Base-by-base conservation (phyloP, 768 basidiomycete genomes). In the Panaeolus cyanescens region DNA sequence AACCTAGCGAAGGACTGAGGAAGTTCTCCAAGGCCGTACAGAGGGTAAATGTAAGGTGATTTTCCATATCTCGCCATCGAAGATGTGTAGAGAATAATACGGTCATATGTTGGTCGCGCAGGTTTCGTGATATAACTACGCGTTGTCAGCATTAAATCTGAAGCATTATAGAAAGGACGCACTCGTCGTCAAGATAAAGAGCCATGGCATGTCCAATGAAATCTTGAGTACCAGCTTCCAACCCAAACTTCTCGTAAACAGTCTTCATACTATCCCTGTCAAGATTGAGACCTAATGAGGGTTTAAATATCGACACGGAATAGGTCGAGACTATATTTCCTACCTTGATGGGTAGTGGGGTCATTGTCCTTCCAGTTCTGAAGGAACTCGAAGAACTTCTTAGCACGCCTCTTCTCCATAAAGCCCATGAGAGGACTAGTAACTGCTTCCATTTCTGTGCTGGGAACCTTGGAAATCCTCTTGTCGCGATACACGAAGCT, bases 151-250 rank as follows among this genome's bases (percentile, higher is more conserved):
- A 30, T 36, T 25, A 20, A 25, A 30, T 4, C 34, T 13, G n/a
- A 59, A 40, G 33, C 55, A 36, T 10, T 28, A 57, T 30, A 32
- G 36, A 36, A 28, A 55, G 28, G 31, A 79, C 93, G 78, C 74
- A 99, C 95, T 96, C 93, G 71, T 99, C 97, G 69, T 98, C 95
- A 36, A 98, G 83, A 79, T 98, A 95, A 53, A 99, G 86, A 2
- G 96, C 97, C 97, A 99, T 98, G 59, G 97, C 95, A 71, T 99
- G 97, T 30, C 97, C 97, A 72, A 99, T 90, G 76, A 99, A 99
- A 77, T 99, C 97, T 75, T 98, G 96, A 53, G 97, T 99, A 36
- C 96, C 97, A 62, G 93, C 83, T 76, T 99, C 97, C 40, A 99
- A 82, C 20, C 96, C 96, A 70, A 99, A 99, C 73, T 97, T 96